Percentiles rank a stretch among this genome's conserved stretches.
Conservation (phyloP, 2,329 filamentous ascomycete species). For the Hirsutella rhossiliensis region DNA sequence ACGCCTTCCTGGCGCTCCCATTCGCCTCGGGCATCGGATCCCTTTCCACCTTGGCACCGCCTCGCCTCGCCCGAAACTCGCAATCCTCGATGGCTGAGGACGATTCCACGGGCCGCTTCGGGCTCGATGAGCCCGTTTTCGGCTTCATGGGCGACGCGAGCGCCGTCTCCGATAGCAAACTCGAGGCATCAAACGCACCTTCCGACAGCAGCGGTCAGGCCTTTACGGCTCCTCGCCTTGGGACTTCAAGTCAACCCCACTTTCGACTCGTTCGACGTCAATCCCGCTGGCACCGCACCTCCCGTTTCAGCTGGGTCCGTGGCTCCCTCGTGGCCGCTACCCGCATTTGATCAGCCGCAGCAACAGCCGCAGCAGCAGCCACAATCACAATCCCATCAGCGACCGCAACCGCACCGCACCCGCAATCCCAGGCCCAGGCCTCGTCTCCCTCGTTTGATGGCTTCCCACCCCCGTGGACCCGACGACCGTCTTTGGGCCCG, state of each 20-base stretch:
- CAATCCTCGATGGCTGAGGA: constrained; percentile 24
- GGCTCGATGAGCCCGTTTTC: constrained; percentile 30
- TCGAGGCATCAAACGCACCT: constrained; percentile 17
- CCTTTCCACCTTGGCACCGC: background rate
- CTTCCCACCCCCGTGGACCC: constrained; percentile 22
- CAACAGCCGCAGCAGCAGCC: background rate
- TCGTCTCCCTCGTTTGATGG: constrained; percentile 17
- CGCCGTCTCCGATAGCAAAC: constrained; percentile 15
- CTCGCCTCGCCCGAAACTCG: background rate
- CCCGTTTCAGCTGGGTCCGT: constrained; percentile 19
- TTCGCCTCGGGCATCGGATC: background rate
- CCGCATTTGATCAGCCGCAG: constrained; percentile 21
- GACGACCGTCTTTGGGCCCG: constrained; percentile 18
- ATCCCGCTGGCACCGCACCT: constrained; percentile 21
- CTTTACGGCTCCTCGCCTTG: constrained; percentile 23
- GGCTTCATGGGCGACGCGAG: constrained; percentile 23
- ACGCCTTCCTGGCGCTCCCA: background rate
- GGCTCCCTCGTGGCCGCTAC: constrained; percentile 21
- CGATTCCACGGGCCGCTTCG: constrained; percentile 27
- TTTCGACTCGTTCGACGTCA: constrained; percentile 32
- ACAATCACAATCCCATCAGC: background rate
- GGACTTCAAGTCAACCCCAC: constrained; percentile 34
- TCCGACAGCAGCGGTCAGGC: constrained; percentile 22
- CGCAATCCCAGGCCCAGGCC: constrained; percentile 6
- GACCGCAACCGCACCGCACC: background rate